phyloP scores from a whole-genome alignment of 2,329 filamentous ascomycete species.

The Phialophora verrucosa region DNA sequence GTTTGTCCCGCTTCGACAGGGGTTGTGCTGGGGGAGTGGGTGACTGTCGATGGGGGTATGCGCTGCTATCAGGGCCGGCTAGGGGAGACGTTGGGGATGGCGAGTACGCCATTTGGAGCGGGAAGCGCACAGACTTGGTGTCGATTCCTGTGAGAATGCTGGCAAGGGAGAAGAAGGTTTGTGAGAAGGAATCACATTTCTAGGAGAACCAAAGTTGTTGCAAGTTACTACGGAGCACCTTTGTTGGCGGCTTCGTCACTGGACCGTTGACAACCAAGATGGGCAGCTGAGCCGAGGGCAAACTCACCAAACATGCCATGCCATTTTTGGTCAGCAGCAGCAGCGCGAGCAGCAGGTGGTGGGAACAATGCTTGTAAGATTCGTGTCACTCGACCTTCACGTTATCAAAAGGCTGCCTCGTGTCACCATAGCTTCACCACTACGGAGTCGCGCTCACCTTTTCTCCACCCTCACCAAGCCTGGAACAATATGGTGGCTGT shows the following conservation, averaged over 20 bases:
- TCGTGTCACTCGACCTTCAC: not conserved
- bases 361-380: not conserved
- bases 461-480: not conserved
- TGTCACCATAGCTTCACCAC: not conserved
- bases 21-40: constrained; percentile 52
- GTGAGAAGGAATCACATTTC: not conserved
- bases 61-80: constrained; percentile 34
- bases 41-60: constrained; percentile 34
- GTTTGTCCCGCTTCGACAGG: constrained; percentile 85
- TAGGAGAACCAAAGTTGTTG: not conserved
- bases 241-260: constrained; percentile 6
- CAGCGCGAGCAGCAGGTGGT: not conserved
- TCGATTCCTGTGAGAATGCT: not conserved
- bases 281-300: constrained; percentile 1
- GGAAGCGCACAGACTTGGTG: not conserved
- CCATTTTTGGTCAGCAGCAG: not conserved
- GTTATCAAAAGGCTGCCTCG: not conserved
- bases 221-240: not conserved
- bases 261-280: not conserved
- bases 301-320: constrained; percentile 1
- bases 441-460: not conserved
- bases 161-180: not conserved
- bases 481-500: not conserved
- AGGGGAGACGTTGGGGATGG: constrained; percentile 46
- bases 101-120: constrained; percentile 47